Percentiles rank a stretch among this genome's conserved stretches.
Conservation (phyloP, 805 yeast genomes). For the Nakazawaea wickerhamii region DNA sequence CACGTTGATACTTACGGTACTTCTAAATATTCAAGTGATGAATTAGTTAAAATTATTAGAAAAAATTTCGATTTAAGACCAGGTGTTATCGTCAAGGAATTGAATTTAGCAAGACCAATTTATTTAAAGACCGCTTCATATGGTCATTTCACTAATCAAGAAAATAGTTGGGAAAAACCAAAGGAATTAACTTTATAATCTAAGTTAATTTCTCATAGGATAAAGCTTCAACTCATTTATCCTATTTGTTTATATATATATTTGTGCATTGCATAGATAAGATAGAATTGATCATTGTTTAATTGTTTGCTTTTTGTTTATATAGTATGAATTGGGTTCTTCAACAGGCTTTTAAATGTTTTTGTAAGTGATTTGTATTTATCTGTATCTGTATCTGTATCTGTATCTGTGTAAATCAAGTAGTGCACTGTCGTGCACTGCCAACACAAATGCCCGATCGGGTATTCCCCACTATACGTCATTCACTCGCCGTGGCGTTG, state of each 20-base stretch:
- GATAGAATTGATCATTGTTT: neutral
- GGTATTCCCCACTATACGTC: too few relatives aligned
- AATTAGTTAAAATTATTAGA: slow-evolving; percentile 86
- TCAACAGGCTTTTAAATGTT: slow-evolving; percentile 20
- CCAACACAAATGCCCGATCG: too few relatives aligned
- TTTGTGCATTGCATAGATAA: too few relatives aligned
- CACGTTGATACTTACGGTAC: slow-evolving; percentile 98
- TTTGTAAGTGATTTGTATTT: neutral
- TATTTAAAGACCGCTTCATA: slow-evolving; percentile 98
- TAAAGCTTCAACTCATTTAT: slow-evolving; percentile 12
- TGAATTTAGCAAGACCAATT: slow-evolving; percentile 98
- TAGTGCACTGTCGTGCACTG: too few relatives aligned
- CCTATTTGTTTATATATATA: neutral
- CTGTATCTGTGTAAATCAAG: too few relatives aligned
- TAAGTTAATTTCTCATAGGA: neutral
- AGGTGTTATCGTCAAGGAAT: slow-evolving; percentile 95
- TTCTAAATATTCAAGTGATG: slow-evolving; percentile 80
- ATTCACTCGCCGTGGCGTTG: too few relatives aligned
- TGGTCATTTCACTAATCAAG: slow-evolving; percentile 99
- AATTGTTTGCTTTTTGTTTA: slow-evolving; percentile 12
- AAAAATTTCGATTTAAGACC: slow-evolving; percentile 99
- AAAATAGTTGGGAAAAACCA: slow-evolving; percentile 98
- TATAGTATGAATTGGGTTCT: slow-evolving; percentile 18
- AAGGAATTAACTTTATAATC: slow-evolving; percentile 62
- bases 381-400: too few relatives aligned